Evolutionary conservation across 495 filamentous ascomycete genomes (phyloP).

Genomic region (Hypoxylon crocopeplum): DNA sequence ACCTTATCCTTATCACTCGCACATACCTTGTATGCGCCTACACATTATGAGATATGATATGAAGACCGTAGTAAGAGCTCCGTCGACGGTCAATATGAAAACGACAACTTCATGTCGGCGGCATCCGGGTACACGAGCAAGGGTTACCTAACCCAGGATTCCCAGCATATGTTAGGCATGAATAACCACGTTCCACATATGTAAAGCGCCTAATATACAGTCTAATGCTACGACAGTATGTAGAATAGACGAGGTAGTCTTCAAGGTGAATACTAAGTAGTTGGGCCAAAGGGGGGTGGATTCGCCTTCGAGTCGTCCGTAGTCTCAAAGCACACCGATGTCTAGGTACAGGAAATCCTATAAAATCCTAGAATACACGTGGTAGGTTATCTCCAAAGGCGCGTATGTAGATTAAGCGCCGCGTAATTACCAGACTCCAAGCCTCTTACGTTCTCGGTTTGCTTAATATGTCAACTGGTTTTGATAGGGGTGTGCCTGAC

Average conservation of each 20-base stretch:
- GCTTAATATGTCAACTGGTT: background rate
- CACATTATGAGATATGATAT: too few species aligned
- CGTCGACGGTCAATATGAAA: conserved; percentile 9
- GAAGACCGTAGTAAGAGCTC: conserved; percentile 19
- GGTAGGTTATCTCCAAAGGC: conserved; percentile 12
- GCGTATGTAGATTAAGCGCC: conserved; percentile 23
- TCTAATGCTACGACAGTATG: background rate
- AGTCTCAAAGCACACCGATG: background rate
- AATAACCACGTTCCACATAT: conserved; percentile 15
- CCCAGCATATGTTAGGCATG: conserved; percentile 22
- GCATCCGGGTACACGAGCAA: conserved; percentile 1
- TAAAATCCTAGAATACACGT: conserved; percentile 17
- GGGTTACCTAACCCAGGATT: conserved; percentile 19
- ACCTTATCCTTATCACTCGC: too few species aligned
- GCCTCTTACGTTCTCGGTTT: background rate
- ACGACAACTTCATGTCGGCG: conserved; percentile 3
- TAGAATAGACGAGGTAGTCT: background rate
- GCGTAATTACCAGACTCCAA: background rate
- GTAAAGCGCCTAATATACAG: conserved; percentile 13
- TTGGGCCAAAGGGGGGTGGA: background rate
- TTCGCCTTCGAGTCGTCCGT: background rate
- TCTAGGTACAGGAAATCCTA: background rate
- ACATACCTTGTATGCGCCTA: too few species aligned
- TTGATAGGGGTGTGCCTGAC: conserved; percentile 9
- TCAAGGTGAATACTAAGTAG: conserved; percentile 12